These are phyloP conservation scores for Heimioporus sp. DNA, from an alignment of 768 basidiomycete species.

Conservation along the genomic window DNA sequence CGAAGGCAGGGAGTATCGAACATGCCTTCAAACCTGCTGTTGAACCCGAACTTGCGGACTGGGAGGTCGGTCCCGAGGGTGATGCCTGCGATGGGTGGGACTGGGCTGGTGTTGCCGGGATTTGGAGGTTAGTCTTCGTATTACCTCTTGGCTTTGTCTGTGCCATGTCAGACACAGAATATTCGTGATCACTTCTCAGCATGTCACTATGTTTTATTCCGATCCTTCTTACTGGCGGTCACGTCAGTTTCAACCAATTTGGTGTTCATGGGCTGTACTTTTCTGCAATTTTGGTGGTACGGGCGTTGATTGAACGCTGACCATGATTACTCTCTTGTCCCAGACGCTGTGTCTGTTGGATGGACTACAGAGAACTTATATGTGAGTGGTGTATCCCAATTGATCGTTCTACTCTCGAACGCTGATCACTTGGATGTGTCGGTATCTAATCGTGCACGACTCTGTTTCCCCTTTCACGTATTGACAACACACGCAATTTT, in stretches of 20 bases:
- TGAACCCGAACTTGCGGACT: slow-evolving; percentile 9
- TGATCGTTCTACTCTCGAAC: not conserved
- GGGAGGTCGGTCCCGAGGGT: slow-evolving; percentile 19
- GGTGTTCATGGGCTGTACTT: too few species aligned
- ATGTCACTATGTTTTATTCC: not conserved
- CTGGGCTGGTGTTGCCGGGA: slow-evolving; percentile 55
- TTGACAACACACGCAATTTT: not conserved
- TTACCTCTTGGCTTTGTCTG: not conserved
- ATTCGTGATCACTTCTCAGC: too few species aligned
- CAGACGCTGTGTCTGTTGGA: slow-evolving; percentile 57
- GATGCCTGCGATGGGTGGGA: slow-evolving; percentile 47
- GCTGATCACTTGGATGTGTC: not conserved
- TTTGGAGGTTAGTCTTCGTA: slow-evolving; percentile 44
- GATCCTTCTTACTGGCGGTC: not conserved
- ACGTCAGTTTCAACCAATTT: too few species aligned
- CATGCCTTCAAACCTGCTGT: not conserved
- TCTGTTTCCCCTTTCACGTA: not conserved
- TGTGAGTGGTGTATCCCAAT: slow-evolving; percentile 33
- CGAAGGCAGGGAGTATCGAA: slow-evolving; percentile 6
- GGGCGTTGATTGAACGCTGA: slow-evolving; percentile 2
- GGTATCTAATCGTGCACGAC: too few species aligned
- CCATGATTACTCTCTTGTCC: not conserved
- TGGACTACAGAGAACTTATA: slow-evolving; percentile 55
- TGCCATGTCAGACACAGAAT: too few species aligned
- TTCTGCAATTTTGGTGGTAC: too few species aligned